Evolutionary conservation across 2,329 filamentous ascomycete species (phyloP), one percentile per base, ranked within the genome.

Genomic region (Zymoseptoria brevis): DNA sequence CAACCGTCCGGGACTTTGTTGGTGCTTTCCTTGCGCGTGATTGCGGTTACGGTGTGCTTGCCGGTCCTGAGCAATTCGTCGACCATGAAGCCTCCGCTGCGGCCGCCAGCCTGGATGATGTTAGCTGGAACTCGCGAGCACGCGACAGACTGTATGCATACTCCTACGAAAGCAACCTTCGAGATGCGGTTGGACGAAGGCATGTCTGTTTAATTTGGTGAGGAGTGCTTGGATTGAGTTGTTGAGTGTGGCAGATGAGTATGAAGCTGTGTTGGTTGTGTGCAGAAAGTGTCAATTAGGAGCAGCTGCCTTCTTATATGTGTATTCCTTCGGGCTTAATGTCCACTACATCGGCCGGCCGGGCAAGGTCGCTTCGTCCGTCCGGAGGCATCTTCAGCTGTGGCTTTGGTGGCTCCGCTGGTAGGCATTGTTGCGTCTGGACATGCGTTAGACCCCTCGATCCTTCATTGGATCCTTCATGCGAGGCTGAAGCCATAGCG

Each of bases 1-100:
- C 80, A 69, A 19, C 71, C 77, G 0, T 67, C 62, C 7, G 77
- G 78, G 2, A 82, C 69, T 0, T 64, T 73, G 60, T 64, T 71
- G 2, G 68, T 75, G 63, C 78, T 79, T 29, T 74, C 76, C 1
- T 62, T 56, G 51, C 81, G 79, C 1, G 77, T 77, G 49, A 84
- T 69, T 60, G 79, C 79, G 1, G 80, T 83, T 60, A 83, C 69
- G 13, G 65, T 76, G 67, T 81, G 78, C 52, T 76, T 76, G 57
- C 77, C 77, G 24, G 73, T 74, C 45, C 72, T 71, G 51, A 79
- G 65, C 4, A 81, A 71, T n/a, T 72, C 72, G 4, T 70, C 62
- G 49, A 73, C 64, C 56, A 77, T 75, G 51, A 69, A 62, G 2
- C 66, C 66, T n/a, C 77, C 78, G 48, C 75, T 62, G 35, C 69